These are phyloP conservation scores for Sarocladiaceae sp. DNA, from an alignment of 2,329 filamentous ascomycete species.

Conservation along the genomic window DNA sequence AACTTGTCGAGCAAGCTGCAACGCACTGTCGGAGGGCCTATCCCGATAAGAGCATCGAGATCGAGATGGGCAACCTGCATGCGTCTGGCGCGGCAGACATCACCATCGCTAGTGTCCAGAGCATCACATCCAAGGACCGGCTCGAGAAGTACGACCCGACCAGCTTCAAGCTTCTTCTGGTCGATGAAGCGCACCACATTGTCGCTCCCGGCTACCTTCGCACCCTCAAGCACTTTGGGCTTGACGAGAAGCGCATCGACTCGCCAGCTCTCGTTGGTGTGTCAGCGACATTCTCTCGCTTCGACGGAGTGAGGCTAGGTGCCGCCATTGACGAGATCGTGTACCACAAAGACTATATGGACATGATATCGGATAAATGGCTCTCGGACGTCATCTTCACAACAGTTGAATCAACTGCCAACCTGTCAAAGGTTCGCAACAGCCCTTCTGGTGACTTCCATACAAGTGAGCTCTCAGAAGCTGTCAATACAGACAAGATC, in stretches of 20 bases:
- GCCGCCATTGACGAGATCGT: slow-evolving; percentile 90
- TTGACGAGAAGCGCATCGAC: slow-evolving; percentile 40
- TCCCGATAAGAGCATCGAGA: slow-evolving; percentile 72
- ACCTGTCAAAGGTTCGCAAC: slow-evolving; percentile 65
- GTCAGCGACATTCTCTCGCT: slow-evolving; percentile 71
- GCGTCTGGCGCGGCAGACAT: slow-evolving; percentile 83
- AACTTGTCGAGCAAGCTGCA: slow-evolving; percentile 91
- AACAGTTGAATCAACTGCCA: slow-evolving; percentile 76
- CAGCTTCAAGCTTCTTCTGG: slow-evolving; percentile 81
- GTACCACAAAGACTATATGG: slow-evolving; percentile 72
- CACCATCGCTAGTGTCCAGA: slow-evolving; percentile 84
- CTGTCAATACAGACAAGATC: slow-evolving; percentile 72
- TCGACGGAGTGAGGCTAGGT: slow-evolving; percentile 77
- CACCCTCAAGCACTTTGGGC: slow-evolving; percentile 70
- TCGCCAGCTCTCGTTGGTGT: slow-evolving; percentile 75
- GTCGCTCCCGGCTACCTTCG: slow-evolving; percentile 75
- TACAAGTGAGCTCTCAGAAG: slow-evolving; percentile 66
- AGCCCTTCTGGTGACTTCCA: slow-evolving; percentile 69
- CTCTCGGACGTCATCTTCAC: slow-evolving; percentile 89
- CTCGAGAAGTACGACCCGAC: slow-evolving; percentile 76
- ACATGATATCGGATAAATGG: slow-evolving; percentile 81
- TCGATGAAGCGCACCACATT: slow-evolving; percentile 96
- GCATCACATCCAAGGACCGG: slow-evolving; percentile 69
- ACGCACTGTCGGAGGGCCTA: slow-evolving; percentile 77
- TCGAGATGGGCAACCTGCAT: slow-evolving; percentile 80